phyloP scores from a whole-genome alignment of 2,329 filamentous ascomycete genomes.

The Arthrobotrys sphaeroides region DNA sequence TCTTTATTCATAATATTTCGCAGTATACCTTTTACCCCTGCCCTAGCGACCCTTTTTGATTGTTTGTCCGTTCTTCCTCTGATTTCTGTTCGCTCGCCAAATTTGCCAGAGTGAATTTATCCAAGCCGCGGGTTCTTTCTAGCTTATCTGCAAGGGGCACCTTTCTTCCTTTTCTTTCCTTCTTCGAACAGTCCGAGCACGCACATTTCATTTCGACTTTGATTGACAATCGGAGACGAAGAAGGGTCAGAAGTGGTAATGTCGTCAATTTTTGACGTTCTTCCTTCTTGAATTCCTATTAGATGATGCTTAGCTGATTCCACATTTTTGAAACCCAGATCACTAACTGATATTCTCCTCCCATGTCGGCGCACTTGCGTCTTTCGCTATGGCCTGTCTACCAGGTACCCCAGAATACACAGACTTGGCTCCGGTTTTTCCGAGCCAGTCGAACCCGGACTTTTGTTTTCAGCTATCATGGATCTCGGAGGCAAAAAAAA shows the following conservation, averaged over 20 bases:
- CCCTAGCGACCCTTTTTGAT: slow-evolving; percentile 7
- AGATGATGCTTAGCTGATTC: too few relatives aligned
- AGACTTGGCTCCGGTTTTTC: slow-evolving; percentile 37
- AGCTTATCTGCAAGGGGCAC: slow-evolving; percentile 36
- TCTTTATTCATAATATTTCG: slow-evolving; percentile 21
- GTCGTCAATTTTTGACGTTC: background rate
- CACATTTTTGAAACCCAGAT: background rate
- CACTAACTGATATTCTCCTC: background rate
- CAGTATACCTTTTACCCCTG: slow-evolving; percentile 14
- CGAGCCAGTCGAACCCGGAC: slow-evolving; percentile 18
- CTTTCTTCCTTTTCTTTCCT: background rate
- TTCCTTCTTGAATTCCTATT: background rate
- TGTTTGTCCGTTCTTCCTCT: background rate
- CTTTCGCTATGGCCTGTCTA: slow-evolving; percentile 7
- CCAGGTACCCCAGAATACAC: slow-evolving; percentile 13
- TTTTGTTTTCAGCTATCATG: slow-evolving; percentile 23
- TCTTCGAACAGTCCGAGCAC: slow-evolving; percentile 5
- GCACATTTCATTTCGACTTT: slow-evolving; percentile 12
- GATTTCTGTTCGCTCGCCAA: slow-evolving; percentile 40
- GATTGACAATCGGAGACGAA: slow-evolving; percentile 11
- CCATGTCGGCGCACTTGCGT: slow-evolving; percentile 14
- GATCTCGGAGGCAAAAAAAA: slow-evolving; percentile 41
- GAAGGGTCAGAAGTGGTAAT: background rate
- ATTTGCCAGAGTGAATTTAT: slow-evolving; percentile 48
- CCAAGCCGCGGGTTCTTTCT: slow-evolving; percentile 32